Percentiles rank a stretch among this genome's conserved stretches.
These are phyloP conservation scores for Ophiostoma populinum DNA, from an alignment of 2,329 filamentous ascomycete species.

Conservation along the genomic window DNA sequence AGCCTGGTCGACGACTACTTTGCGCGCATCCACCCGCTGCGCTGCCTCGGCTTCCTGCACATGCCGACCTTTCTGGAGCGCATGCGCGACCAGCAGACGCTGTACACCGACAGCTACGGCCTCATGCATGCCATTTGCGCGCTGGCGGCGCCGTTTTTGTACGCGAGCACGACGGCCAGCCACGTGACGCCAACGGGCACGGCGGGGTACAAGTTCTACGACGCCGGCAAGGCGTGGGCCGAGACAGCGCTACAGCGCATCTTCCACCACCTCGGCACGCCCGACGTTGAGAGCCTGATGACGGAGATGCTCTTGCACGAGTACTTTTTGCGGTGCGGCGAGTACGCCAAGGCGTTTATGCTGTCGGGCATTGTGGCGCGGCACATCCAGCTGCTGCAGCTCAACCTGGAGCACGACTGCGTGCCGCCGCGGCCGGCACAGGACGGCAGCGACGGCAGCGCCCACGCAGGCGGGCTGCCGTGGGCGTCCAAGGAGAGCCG, in stretches of 20 bases:
- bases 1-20: constrained; percentile 12
- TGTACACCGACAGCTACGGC: constrained; percentile 5
- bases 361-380: constrained; percentile 6
- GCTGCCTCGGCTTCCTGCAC: constrained; percentile 14
- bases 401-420: constrained; percentile 8
- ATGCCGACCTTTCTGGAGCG: constrained; percentile 12
- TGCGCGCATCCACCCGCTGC: constrained; percentile 11
- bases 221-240: constrained; percentile 7
- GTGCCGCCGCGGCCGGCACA: not conserved
- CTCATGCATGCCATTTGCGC: constrained; percentile 8
- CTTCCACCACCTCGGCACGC: constrained; percentile 6
- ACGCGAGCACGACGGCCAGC: not conserved
- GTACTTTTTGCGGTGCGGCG: constrained; percentile 7
- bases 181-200: not conserved
- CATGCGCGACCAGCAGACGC: constrained; percentile 4
- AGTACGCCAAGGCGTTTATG: constrained; percentile 9
- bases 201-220: not conserved
- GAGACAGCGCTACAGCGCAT: constrained; percentile 5
- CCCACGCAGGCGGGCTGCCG: not conserved
- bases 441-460: not conserved
- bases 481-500: constrained; percentile 6
- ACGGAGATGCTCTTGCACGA: constrained; percentile 9
- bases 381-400: constrained; percentile 8
- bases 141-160: constrained; percentile 7
- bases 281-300: constrained; percentile 8